Percentiles rank a stretch among this genome's conserved stretches.
Conservation (phyloP, 116 monocot species). For the Papilionanthe hybrid region DNA sequence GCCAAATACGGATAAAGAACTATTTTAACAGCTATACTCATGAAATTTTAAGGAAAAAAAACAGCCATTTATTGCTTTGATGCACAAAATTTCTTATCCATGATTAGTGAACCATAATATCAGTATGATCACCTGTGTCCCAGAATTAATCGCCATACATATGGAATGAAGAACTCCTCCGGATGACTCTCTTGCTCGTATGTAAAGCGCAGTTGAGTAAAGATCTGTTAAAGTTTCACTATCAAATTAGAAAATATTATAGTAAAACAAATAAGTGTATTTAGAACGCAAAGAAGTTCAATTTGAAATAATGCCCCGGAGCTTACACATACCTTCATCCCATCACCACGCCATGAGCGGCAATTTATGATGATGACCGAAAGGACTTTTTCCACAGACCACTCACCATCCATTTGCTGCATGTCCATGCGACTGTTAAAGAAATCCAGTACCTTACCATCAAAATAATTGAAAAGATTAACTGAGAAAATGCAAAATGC, state of each 20-base stretch:
- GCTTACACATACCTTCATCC: slow-evolving; percentile 69
- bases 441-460: slow-evolving; percentile 82
- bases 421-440: slow-evolving; percentile 97
- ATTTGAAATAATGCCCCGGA: background rate
- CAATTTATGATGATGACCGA: slow-evolving; percentile 83
- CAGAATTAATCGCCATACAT: slow-evolving; percentile 79
- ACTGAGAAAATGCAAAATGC: background rate
- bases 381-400: slow-evolving; percentile 93
- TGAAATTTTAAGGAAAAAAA: background rate
- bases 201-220: slow-evolving; percentile 87
- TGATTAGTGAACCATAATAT: background rate
- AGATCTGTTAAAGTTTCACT: slow-evolving; percentile 53
- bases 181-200: slow-evolving; percentile 98
- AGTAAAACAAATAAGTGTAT: too few relatives aligned
- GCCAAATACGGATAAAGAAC: too few relatives aligned
- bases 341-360: slow-evolving; percentile 96
- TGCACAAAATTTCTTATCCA: background rate
- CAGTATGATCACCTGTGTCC: slow-evolving; percentile 38
- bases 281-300: too few relatives aligned
- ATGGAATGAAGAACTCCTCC: slow-evolving; percentile 98
- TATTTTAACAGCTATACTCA: background rate
- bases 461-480: background rate
- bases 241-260: background rate
- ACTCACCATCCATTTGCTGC: slow-evolving; percentile 70
- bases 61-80: background rate